Percentiles rank a stretch among this genome's conserved stretches.
Evolutionary conservation across 345 rosid species (phyloP).

Genomic region (Iberis pinnata): DNA sequence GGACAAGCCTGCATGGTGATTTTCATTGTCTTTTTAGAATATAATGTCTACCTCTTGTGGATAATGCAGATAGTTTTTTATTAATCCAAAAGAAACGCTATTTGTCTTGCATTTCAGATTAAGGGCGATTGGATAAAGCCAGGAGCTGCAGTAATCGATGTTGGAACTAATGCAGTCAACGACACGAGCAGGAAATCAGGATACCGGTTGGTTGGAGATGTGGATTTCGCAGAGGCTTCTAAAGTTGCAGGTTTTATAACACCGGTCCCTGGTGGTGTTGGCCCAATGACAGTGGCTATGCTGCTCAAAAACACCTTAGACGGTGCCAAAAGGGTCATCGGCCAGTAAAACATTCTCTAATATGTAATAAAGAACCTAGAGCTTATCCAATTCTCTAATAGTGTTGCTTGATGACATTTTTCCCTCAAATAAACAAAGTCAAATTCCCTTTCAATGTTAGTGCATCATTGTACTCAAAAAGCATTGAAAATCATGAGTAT

Average conservation of each 20-base stretch:
- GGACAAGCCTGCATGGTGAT: conserved; percentile 85
- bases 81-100: no score
- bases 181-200: conserved; percentile 73
- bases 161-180: conserved; percentile 86
- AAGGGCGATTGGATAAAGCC: conserved; percentile 91
- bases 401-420: neutral
- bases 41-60: neutral
- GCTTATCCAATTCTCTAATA: neutral
- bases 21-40: neutral
- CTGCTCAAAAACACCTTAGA: conserved; percentile 77
- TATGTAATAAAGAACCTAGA: no score
- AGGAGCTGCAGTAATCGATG: conserved; percentile 94
- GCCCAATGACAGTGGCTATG: conserved; percentile 97
- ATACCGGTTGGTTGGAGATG: conserved; percentile 53
- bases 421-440: no score
- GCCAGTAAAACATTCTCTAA: neutral
- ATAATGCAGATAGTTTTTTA: neutral
- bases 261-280: conserved; percentile 96
- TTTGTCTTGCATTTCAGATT: conserved; percentile 40
- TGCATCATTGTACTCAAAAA: no score
- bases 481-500: no score
- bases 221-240: conserved; percentile 67
- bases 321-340: conserved; percentile 62
- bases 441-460: no score
- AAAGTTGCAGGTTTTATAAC: conserved; percentile 76